Percentiles rank a stretch among this genome's conserved stretches.
phyloP scores from a whole-genome alignment of 2,329 filamentous ascomycete species.

The Amylocarpus encephaloides region DNA sequence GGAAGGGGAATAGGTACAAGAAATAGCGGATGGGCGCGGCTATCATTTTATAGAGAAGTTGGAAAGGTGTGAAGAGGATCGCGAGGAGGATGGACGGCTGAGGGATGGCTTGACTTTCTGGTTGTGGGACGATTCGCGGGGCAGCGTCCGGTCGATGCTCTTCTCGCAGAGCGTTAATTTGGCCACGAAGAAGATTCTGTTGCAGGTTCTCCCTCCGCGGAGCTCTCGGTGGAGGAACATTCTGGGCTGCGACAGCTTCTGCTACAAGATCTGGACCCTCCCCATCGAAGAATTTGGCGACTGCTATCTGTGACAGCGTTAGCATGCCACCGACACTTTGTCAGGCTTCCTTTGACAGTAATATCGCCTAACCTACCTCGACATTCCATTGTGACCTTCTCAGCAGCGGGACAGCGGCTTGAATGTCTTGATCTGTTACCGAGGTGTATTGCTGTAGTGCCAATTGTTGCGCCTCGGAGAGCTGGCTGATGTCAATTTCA shows the following conservation, averaged over 20 bases:
- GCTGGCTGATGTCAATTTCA: constrained; percentile 57
- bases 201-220: constrained; percentile 69
- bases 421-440: constrained; percentile 76
- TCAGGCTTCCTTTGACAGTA: constrained; percentile 7
- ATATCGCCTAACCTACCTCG: constrained; percentile 48
- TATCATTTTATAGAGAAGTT: constrained; percentile 66
- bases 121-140: constrained; percentile 76
- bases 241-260: constrained; percentile 62
- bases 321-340: background rate
- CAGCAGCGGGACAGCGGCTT: constrained; percentile 71
- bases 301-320: constrained; percentile 63
- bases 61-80: constrained; percentile 75
- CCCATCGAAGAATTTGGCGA: constrained; percentile 96
- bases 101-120: constrained; percentile 56
- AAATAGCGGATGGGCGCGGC: constrained; percentile 54
- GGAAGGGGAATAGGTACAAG: constrained; percentile 58
- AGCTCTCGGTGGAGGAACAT: constrained; percentile 54
- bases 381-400: constrained; percentile 94
- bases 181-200: constrained; percentile 42
- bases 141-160: constrained; percentile 55
- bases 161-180: constrained; percentile 22
- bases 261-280: constrained; percentile 77
- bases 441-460: constrained; percentile 82
- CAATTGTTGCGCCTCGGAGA: constrained; percentile 72
- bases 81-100: constrained; percentile 70